Evolutionary conservation across 176 grass and related monocot genomes (phyloP).

Genomic region (Aegilops bicornis): DNA sequence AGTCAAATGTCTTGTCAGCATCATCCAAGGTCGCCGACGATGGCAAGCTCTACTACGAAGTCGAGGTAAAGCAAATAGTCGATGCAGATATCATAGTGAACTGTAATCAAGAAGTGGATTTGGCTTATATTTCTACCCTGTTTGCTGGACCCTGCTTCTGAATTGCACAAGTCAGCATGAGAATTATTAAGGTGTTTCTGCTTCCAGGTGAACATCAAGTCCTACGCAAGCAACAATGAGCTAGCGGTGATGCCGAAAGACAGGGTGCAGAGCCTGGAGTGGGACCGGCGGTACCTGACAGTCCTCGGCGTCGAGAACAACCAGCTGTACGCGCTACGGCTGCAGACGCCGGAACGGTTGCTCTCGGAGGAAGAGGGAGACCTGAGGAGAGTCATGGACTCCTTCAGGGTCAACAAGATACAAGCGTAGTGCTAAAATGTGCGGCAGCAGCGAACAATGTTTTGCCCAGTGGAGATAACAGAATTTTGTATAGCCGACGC

Average conservation of each 20-base stretch:
- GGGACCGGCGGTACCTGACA: slow-evolving; percentile 83
- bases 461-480: neutral
- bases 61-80: slow-evolving; percentile 52
- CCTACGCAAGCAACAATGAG: slow-evolving; percentile 90
- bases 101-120: neutral
- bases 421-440: neutral
- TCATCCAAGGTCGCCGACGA: slow-evolving; percentile 64
- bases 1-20: slow-evolving; percentile 74
- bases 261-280: slow-evolving; percentile 77
- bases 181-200: neutral
- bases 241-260: slow-evolving; percentile 92
- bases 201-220: slow-evolving; percentile 92
- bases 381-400: slow-evolving; percentile 79
- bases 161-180: neutral
- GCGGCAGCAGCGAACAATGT: neutral
- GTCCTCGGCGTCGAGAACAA: slow-evolving; percentile 96
- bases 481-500: slow-evolving; percentile 10
- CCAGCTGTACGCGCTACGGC: slow-evolving; percentile 66
- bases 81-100: neutral
- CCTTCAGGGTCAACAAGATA: slow-evolving; percentile 68
- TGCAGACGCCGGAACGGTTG: slow-evolving; percentile 78
- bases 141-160: neutral
- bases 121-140: neutral
- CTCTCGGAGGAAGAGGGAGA: slow-evolving; percentile 73
- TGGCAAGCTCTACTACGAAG: slow-evolving; percentile 86